Evolutionary conservation across 2,329 filamentous ascomycete species (phyloP), one percentile per base, ranked within the genome.

Genomic region (Shiraia sp.): DNA sequence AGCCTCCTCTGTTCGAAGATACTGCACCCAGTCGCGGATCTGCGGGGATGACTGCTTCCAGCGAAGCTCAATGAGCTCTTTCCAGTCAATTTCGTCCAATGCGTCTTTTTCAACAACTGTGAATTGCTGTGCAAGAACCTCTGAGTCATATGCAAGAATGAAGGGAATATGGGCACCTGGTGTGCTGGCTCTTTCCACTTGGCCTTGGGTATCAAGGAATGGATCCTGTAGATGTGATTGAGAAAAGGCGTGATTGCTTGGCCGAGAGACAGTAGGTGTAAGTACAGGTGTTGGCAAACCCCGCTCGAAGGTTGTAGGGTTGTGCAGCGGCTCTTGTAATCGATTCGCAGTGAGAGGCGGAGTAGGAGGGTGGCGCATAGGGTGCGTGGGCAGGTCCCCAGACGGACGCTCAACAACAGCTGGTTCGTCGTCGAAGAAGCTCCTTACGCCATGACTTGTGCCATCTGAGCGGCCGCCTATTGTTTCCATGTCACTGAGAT

Each of bases 81-180:
- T 90, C 88, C 88, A 93, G 69, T 92, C 88, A 49, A 93, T 87
- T 66, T 92, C 88, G 54, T 90, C 88, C 15, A 93, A 75, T 1
- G 88, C 88, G 62, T 92, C 88, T 65, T 92, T 91, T 61, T 93
- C 88, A 32, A 93, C 88, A 24, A 93, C 77, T 0, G 88, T 92
- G 54, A 93, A 88, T 57, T 93, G 88, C 65, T 91, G 86, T 2
- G 88, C 88, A 17, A 93, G 76, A 3, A 86, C 75, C 53, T 89
- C 83, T 5, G 88, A 90, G 57, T 90, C 87, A 55, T 90, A 91
- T 0, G 87, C 87, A 16, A 93, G 75, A 41, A 90, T 85, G 66
- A 93, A 93, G 0, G 88, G 88, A 25, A 92, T 69, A 65, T 93
- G 88, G 10, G 59, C 32, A 36, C 51, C 32, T 35, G 35, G 16